Conservation (phyloP, 2,329 filamentous ascomycete species). For the Raffaelea albimanens region DNA sequence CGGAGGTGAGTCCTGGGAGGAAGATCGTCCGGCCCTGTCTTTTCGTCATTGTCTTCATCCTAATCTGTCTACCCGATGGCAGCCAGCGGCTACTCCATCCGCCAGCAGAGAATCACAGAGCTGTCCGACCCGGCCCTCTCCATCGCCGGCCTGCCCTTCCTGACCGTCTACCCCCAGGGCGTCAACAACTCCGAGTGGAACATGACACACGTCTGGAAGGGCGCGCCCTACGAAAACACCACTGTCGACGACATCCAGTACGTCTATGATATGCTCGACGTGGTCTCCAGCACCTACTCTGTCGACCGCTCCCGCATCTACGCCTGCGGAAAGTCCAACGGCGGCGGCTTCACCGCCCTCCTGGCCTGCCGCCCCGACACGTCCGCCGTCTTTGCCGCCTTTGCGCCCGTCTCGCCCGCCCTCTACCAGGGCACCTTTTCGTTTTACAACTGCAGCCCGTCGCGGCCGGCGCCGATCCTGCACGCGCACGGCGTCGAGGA, state of each 20-base stretch:
- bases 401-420: conserved; percentile 7
- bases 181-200: conserved; percentile 8
- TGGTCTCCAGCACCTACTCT: not conserved
- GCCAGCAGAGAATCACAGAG: conserved; percentile 7
- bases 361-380: conserved; percentile 9
- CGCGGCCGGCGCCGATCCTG: conserved; percentile 4
- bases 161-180: conserved; percentile 7
- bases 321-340: conserved; percentile 9
- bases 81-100: conserved; percentile 6
- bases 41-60: not conserved
- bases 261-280: conserved; percentile 5
- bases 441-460: conserved; percentile 8
- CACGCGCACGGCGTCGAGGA: conserved; percentile 9
- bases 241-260: conserved; percentile 9
- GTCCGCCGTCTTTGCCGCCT: conserved; percentile 7
- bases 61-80: not conserved
- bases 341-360: conserved; percentile 7
- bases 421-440: conserved; percentile 8
- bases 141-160: conserved; percentile 6
- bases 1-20: conserved; percentile 3
- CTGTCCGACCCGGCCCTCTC: conserved; percentile 4
- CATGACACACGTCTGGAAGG: conserved; percentile 8
- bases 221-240: conserved; percentile 9
- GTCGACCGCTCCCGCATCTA: conserved; percentile 9
- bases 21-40: too few relatives aligned